phyloP scores from a whole-genome alignment of 371 early-diverging fungal species.

The Mucor piriformis region DNA sequence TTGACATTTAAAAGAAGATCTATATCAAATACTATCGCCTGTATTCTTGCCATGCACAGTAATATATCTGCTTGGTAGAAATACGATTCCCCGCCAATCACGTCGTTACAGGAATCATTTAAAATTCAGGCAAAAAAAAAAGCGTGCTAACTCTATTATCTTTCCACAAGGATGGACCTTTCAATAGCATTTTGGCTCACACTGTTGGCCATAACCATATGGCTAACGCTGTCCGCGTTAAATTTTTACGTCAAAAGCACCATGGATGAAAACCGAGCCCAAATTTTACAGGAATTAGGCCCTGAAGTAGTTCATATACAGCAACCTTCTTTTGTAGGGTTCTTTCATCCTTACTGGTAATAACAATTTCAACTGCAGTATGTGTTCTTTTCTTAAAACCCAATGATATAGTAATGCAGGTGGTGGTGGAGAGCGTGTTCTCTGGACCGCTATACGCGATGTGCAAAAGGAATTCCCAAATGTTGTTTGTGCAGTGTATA shows the following conservation, averaged over 20 bases:
- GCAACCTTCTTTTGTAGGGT: conserved; percentile 57
- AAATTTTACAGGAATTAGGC: conserved; percentile 29
- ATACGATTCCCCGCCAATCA: too few species aligned
- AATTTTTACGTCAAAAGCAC: conserved; percentile 24
- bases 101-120: too few species aligned
- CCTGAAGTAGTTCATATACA: conserved; percentile 12
- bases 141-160: neutral
- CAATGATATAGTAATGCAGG: conserved; percentile 79
- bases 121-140: neutral
- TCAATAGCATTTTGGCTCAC: conserved; percentile 39
- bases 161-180: conserved; percentile 2
- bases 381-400: too few species aligned
- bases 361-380: too few species aligned
- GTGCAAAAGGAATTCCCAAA: conserved; percentile 69
- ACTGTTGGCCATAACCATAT: conserved; percentile 3
- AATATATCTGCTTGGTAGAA: too few species aligned
- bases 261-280: conserved; percentile 22
- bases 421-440: conserved; percentile 96
- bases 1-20: too few species aligned
- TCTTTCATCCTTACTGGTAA: conserved; percentile 92
- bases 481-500: conserved; percentile 77
- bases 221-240: conserved; percentile 15
- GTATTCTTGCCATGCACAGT: too few species aligned
- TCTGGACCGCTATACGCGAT: conserved; percentile 87
- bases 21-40: too few species aligned